Conservation (phyloP, 805 yeast genomes). For the Myxozyma neglecta region DNA sequence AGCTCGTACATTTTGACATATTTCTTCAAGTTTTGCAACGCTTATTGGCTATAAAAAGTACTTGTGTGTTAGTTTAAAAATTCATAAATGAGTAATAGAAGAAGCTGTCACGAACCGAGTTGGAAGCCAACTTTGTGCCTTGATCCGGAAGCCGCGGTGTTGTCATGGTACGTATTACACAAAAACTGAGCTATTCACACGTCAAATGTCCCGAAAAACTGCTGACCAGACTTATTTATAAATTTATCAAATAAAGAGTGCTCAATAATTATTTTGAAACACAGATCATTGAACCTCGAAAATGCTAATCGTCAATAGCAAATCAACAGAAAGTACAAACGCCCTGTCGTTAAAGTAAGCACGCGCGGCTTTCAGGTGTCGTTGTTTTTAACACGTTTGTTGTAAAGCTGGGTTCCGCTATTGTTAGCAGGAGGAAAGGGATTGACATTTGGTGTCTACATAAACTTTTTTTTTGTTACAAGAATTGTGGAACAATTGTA, state of each 20-base stretch:
- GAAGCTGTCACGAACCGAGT: constrained; percentile 6
- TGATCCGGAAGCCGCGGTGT: constrained; percentile 18
- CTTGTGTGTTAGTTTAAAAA: neutral
- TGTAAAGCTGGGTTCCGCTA: neutral
- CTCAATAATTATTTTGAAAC: neutral
- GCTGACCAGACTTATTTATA: no score
- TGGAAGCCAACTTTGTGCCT: constrained; percentile 15
- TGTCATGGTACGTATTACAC: constrained; percentile 2
- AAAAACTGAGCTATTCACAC: neutral
- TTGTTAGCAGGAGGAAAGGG: neutral
- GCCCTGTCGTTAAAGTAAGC: neutral
- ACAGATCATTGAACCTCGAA: neutral
- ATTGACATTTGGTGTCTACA: neutral
- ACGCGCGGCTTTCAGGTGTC: neutral
- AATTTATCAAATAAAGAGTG: no score
- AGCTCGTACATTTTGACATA: constrained; percentile 13
- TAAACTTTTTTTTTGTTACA: neutral
- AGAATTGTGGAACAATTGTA: neutral
- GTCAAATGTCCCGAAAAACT: neutral
- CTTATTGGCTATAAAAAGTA: constrained; percentile 18
- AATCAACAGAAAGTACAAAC: neutral
- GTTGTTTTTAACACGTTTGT: constrained; percentile 3
- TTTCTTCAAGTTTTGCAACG: constrained; percentile 9
- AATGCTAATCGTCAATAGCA: neutral
- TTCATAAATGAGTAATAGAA: neutral